A percentile compares a stretch with the other conserved stretches of the same genome.
Evolutionary conservation across 2,329 filamentous ascomycete species (phyloP).

Genomic region (Nigrospora oryzae): DNA sequence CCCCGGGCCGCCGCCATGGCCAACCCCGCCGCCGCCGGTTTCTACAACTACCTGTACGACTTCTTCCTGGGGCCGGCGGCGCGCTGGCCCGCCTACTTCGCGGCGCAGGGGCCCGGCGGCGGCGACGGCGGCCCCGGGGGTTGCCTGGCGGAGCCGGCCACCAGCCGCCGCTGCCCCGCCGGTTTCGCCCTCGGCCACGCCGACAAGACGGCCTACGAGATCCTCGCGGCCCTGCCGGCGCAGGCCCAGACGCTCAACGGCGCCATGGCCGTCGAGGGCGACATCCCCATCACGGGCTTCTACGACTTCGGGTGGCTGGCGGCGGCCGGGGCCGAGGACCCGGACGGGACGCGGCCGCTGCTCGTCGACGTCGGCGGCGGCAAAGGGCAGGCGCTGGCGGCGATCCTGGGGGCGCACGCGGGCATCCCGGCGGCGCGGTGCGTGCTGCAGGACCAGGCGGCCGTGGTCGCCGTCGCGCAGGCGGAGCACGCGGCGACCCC

Average conservation of each 20-base stretch:
- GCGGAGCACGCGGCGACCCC: not conserved
- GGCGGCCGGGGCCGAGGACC: not conserved
- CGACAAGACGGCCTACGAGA: not conserved
- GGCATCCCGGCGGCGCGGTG: not conserved
- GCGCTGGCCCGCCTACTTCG: constrained; percentile 1
- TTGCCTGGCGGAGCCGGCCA: not conserved
- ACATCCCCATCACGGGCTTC: not conserved
- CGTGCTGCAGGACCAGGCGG: not conserved
- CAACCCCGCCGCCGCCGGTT: not conserved
- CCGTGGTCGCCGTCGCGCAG: not conserved
- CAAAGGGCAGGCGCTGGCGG: not conserved
- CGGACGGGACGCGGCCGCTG: not conserved
- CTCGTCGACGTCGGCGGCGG: not conserved
- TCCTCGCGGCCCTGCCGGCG: not conserved
- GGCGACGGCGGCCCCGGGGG: too few species aligned
- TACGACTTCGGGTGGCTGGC: not conserved
- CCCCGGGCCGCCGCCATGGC: not conserved
- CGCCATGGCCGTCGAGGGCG: not conserved
- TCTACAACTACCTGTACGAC: constrained; percentile 1
- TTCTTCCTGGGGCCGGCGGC: constrained; percentile 2
- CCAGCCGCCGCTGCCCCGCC: not conserved
- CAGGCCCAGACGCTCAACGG: not conserved
- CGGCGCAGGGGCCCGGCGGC: not conserved
- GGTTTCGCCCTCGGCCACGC: not conserved
- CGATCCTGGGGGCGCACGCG: not conserved